These are phyloP conservation scores for Cylindrotheca closterium DNA, from an alignment of 108 stramenopile genomes.

Conservation along the genomic window DNA sequence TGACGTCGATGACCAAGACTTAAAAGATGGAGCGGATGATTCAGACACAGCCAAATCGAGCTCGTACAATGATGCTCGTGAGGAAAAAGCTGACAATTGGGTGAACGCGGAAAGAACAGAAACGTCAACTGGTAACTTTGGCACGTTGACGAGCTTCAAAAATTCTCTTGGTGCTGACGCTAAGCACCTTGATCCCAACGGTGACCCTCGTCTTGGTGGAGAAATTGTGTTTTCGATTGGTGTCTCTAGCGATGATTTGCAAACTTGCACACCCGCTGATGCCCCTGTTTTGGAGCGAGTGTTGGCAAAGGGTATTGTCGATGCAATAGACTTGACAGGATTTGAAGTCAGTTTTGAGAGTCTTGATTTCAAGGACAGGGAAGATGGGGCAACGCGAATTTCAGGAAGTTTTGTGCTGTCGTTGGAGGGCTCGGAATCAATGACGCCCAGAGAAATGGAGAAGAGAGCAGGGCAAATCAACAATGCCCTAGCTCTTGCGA, in stretches of 20 bases:
- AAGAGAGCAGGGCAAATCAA: conserved; percentile 52
- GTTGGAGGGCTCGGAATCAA: conserved; percentile 35
- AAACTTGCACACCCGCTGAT: conserved; percentile 28
- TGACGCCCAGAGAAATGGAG: conserved; percentile 46
- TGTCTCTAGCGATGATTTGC: conserved; percentile 55
- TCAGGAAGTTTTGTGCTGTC: conserved; percentile 47
- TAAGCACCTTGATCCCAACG: conserved; percentile 4
- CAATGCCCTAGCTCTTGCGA: conserved; percentile 59
- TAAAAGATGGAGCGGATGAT: background rate
- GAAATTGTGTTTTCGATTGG: conserved; percentile 68
- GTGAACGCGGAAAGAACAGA: background rate
- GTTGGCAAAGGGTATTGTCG: conserved; percentile 44
- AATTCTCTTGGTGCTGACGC: conserved; percentile 7
- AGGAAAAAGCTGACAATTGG: background rate
- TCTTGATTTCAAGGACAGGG: conserved; percentile 50
- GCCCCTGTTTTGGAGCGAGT: conserved; percentile 56
- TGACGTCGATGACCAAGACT: conserved; percentile 6
- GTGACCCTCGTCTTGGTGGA: conserved; percentile 38
- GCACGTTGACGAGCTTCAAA: conserved; percentile 21
- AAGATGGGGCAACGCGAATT: conserved; percentile 58
- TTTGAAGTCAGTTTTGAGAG: conserved; percentile 57
- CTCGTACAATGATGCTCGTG: background rate
- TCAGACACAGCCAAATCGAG: background rate
- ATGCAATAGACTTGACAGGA: conserved; percentile 47
- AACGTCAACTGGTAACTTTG: conserved; percentile 42